Conservation (phyloP, 805 yeast species). For the Yarrowia divulgata region DNA sequence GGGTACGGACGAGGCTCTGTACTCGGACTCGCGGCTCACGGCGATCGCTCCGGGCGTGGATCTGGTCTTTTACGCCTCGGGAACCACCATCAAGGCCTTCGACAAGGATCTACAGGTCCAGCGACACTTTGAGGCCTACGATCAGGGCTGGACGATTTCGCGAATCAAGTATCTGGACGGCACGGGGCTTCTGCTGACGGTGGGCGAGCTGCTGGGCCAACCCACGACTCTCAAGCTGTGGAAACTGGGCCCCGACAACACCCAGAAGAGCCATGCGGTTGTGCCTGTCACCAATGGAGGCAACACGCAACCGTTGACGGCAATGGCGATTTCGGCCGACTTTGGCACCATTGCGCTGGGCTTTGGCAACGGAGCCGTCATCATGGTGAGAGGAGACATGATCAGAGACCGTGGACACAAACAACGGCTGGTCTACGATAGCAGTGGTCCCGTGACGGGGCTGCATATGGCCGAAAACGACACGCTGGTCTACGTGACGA, state of each 20-base stretch:
- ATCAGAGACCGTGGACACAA: slow-evolving; percentile 88
- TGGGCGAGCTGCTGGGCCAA: slow-evolving; percentile 72
- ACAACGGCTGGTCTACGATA: slow-evolving; percentile 79
- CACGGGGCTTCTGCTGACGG: slow-evolving; percentile 65
- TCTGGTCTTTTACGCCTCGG: slow-evolving; percentile 66
- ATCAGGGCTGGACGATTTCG: slow-evolving; percentile 67
- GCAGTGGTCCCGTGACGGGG: slow-evolving; percentile 75
- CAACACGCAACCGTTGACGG: slow-evolving; percentile 79
- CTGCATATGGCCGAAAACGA: slow-evolving; percentile 60
- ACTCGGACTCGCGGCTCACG: slow-evolving; percentile 77
- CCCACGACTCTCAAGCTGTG: slow-evolving; percentile 76
- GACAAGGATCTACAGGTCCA: slow-evolving; percentile 57
- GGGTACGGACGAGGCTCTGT: slow-evolving; percentile 67
- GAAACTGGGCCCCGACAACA: slow-evolving; percentile 59
- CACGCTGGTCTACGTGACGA: slow-evolving; percentile 67
- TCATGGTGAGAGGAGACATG: slow-evolving; percentile 86
- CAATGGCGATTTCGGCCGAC: slow-evolving; percentile 61
- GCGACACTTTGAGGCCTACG: slow-evolving; percentile 68
- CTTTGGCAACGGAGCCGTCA: slow-evolving; percentile 81
- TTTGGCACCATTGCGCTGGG: slow-evolving; percentile 77
- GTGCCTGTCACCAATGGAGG: slow-evolving; percentile 72
- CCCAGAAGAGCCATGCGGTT: slow-evolving; percentile 63
- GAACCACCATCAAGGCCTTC: slow-evolving; percentile 63
- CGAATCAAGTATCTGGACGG: slow-evolving; percentile 59
- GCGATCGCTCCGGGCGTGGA: slow-evolving; percentile 66